Evolutionary conservation across 2,329 filamentous ascomycete species (phyloP).

Genomic region (Cladosporium sp.): DNA sequence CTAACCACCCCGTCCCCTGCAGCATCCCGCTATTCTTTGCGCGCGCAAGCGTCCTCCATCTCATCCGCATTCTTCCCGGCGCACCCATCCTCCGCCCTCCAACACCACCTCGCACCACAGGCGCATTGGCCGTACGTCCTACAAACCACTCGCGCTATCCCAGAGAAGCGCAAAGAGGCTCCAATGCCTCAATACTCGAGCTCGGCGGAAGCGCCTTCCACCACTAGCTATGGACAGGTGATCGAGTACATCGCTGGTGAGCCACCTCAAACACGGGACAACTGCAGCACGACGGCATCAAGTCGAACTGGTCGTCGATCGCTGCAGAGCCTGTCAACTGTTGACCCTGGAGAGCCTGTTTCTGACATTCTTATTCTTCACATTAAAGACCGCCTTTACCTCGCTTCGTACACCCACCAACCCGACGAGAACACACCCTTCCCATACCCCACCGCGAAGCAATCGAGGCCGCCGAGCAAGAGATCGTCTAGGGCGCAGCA

Average conservation of each 20-base stretch:
- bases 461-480: constrained; percentile 66
- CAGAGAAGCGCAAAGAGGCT: constrained; percentile 9
- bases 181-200: constrained; percentile 10
- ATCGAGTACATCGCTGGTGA: constrained; percentile 94
- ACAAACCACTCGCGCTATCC: constrained; percentile 14
- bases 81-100: background rate
- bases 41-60: background rate
- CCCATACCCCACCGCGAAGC: constrained; percentile 61
- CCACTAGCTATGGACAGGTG: constrained; percentile 69
- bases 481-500: constrained; percentile 61
- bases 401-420: constrained; percentile 80
- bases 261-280: constrained; percentile 26
- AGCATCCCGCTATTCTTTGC: constrained; percentile 8
- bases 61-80: background rate
- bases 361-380: constrained; percentile 24
- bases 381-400: constrained; percentile 78
- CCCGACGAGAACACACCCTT: constrained; percentile 79
- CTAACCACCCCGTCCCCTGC: constrained; percentile 8
- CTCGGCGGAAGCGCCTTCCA: constrained; percentile 24
- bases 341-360: constrained; percentile 18
- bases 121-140: constrained; percentile 5
- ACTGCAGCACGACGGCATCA: background rate
- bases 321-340: background rate
- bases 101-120: background rate
- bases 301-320: constrained; percentile 10